These are phyloP conservation scores for Alternaria sp. DNA, from an alignment of 2,329 filamentous ascomycete species.

Conservation along the genomic window DNA sequence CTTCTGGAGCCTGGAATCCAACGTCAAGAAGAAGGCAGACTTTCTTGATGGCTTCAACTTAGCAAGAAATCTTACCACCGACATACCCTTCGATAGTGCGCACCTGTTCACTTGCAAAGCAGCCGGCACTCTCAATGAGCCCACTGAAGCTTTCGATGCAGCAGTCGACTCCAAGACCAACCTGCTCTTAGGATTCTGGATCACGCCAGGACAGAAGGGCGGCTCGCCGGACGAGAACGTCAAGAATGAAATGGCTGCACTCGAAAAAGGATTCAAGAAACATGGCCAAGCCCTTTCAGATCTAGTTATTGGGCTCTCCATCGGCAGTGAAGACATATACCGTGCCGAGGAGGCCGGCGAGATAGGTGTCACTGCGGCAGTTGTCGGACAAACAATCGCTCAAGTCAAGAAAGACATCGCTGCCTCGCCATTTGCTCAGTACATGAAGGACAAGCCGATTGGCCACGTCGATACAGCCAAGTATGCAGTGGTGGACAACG, in stretches of 20 bases:
- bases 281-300: conserved; percentile 60
- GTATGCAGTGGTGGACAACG: conserved; percentile 32
- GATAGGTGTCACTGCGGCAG: conserved; percentile 68
- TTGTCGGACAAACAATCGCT: conserved; percentile 65
- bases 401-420: conserved; percentile 57
- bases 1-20: conserved; percentile 29
- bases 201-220: conserved; percentile 17
- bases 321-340: conserved; percentile 64
- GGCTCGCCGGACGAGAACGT: conserved; percentile 52
- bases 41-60: conserved; percentile 34
- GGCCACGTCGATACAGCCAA: conserved; percentile 46
- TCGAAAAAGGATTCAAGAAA: conserved; percentile 41
- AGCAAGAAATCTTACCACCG: conserved; percentile 30
- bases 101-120: conserved; percentile 74
- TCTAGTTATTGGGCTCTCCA: conserved; percentile 47
- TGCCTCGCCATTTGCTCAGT: conserved; percentile 63
- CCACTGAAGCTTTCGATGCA: conserved; percentile 60
- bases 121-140: conserved; percentile 56
- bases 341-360: conserved; percentile 59
- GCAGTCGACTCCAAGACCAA: conserved; percentile 44
- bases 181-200: conserved; percentile 47
- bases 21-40: conserved; percentile 32
- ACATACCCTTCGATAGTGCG: conserved; percentile 70
- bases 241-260: conserved; percentile 42
- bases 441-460: conserved; percentile 52